These are phyloP conservation scores for Fulvia fulva DNA, from an alignment of 2,329 filamentous ascomycete genomes.

Conservation along the genomic window DNA sequence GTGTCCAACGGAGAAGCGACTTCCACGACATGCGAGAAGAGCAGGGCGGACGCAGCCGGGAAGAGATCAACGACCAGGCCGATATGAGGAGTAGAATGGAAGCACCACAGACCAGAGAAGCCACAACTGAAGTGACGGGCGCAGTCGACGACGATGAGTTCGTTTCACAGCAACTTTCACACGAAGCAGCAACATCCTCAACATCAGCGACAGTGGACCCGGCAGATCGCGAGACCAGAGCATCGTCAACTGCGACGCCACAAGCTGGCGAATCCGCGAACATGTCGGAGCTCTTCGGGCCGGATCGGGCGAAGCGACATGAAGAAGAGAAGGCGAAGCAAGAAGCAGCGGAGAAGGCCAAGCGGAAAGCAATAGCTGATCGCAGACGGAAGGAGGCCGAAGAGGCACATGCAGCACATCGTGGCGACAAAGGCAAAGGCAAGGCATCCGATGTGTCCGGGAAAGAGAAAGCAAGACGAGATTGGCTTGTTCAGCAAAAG, in stretches of 20 bases:
- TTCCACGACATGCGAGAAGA: slow-evolving; percentile 8
- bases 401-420: slow-evolving; percentile 27
- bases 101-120: neutral
- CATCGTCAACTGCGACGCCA: slow-evolving; percentile 1
- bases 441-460: slow-evolving; percentile 35
- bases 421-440: slow-evolving; percentile 21
- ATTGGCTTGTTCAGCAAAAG: slow-evolving; percentile 45
- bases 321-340: slow-evolving; percentile 39
- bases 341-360: slow-evolving; percentile 50
- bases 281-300: slow-evolving; percentile 38
- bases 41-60: slow-evolving; percentile 3
- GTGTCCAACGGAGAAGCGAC: slow-evolving; percentile 6
- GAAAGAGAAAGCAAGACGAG: slow-evolving; percentile 31
- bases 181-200: neutral
- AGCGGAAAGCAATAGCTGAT: slow-evolving; percentile 35
- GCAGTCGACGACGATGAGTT: neutral
- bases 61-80: neutral
- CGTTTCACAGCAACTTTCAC: neutral
- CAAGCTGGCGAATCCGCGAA: slow-evolving; percentile 4
- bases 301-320: slow-evolving; percentile 50
- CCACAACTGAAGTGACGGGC: neutral
- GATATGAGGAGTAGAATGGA: neutral
- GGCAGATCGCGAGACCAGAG: neutral
- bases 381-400: slow-evolving; percentile 38
- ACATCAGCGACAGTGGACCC: neutral